These are phyloP conservation scores for Phaeosphaeriaceae sp. DNA, from an alignment of 2,329 filamentous ascomycete species.

Conservation along the genomic window DNA sequence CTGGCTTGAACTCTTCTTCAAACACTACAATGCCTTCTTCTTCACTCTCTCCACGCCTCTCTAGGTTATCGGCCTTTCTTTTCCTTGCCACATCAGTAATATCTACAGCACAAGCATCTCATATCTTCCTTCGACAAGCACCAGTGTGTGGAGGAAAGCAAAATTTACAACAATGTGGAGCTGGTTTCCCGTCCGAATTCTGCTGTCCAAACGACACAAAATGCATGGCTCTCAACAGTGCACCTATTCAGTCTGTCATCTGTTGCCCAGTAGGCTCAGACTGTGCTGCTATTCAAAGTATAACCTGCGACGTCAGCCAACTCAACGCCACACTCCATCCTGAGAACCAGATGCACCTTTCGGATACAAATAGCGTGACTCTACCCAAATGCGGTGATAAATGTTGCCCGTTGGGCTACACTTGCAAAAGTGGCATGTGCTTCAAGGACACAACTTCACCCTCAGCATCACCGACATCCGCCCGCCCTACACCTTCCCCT, in stretches of 20 bases:
- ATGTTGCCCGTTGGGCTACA: conserved; percentile 78
- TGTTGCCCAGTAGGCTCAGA: conserved; percentile 68
- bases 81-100: conserved; percentile 37
- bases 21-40: conserved; percentile 34
- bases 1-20: neutral
- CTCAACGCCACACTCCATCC: conserved; percentile 67
- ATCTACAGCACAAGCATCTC: conserved; percentile 31
- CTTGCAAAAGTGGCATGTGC: conserved; percentile 64
- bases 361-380: conserved; percentile 60
- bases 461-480: conserved; percentile 25
- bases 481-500: conserved; percentile 30
- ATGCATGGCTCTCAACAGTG: conserved; percentile 65
- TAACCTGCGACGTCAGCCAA: conserved; percentile 67
- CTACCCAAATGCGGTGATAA: conserved; percentile 63
- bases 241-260: conserved; percentile 69
- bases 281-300: conserved; percentile 68
- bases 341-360: conserved; percentile 69
- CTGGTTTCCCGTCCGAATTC: conserved; percentile 66
- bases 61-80: conserved; percentile 41
- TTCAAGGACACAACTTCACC: conserved; percentile 49
- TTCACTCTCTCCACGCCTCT: conserved; percentile 37
- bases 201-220: conserved; percentile 65
- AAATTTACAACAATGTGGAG: conserved; percentile 60
- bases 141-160: conserved; percentile 58
- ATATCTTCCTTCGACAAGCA: conserved; percentile 39